Percentiles rank a stretch among this genome's conserved stretches.
phyloP scores from a whole-genome alignment of 2,329 filamentous ascomycete species.

The Lachnellula subtilissima region DNA sequence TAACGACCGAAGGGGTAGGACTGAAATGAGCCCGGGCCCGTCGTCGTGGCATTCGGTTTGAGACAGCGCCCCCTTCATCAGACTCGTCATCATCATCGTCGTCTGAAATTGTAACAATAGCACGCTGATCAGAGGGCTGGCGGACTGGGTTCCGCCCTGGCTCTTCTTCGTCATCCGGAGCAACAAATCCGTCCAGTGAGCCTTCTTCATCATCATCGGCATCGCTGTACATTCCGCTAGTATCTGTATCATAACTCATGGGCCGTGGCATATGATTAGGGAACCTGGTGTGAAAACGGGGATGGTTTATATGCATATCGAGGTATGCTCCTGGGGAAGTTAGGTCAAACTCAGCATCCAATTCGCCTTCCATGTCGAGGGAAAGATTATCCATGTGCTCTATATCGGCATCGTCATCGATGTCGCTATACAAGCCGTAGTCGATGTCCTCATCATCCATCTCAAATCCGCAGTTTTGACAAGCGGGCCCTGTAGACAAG shows the following conservation, averaged over 20 bases:
- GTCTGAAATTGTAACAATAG: constrained; percentile 24
- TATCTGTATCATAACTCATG: constrained; percentile 10
- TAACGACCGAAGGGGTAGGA: constrained; percentile 17
- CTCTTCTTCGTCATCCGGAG: constrained; percentile 23
- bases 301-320: constrained; percentile 8
- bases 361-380: constrained; percentile 10
- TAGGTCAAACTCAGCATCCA: constrained; percentile 6
- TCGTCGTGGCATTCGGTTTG: constrained; percentile 21
- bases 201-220: constrained; percentile 25
- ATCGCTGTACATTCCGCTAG: constrained; percentile 14
- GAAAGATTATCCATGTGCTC: constrained; percentile 23
- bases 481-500: constrained; percentile 38
- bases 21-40: constrained; percentile 5
- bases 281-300: constrained; percentile 5
- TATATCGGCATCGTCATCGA: constrained; percentile 40
- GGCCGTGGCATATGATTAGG: not conserved
- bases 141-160: constrained; percentile 2
- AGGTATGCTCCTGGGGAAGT: constrained; percentile 1
- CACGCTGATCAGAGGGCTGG: not conserved
- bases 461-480: constrained; percentile 50
- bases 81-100: constrained; percentile 28
- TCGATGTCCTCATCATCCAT: constrained; percentile 39
- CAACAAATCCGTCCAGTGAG: constrained; percentile 29
- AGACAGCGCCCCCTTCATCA: constrained; percentile 29
- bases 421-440: constrained; percentile 35